Evolutionary conservation across 2,329 filamentous ascomycete genomes (phyloP).

Genomic region (Cadophora luteo-olivacea): DNA sequence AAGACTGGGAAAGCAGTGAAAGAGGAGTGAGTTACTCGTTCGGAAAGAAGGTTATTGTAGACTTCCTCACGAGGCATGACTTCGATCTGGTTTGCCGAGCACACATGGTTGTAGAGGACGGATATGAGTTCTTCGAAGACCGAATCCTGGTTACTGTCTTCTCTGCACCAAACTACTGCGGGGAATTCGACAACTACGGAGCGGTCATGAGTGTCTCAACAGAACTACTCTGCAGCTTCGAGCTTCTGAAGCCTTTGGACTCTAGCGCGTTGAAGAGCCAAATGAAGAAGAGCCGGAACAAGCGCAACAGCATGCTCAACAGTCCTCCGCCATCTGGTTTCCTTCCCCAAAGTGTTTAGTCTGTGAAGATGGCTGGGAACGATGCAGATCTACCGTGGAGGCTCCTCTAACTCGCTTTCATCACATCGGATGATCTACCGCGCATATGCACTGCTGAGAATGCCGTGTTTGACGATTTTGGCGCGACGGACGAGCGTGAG

Average conservation of each 20-base stretch:
- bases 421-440: slow-evolving; percentile 13
- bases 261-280: slow-evolving; percentile 96
- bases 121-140: slow-evolving; percentile 98
- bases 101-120: slow-evolving; percentile 99
- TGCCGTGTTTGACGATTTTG: slow-evolving; percentile 15
- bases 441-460: slow-evolving; percentile 18
- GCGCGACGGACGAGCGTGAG: neutral
- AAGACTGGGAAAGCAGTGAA: slow-evolving; percentile 98
- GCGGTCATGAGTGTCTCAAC: slow-evolving; percentile 97
- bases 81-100: slow-evolving; percentile 97
- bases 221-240: slow-evolving; percentile 95
- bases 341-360: slow-evolving; percentile 41
- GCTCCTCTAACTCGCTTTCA: slow-evolving; percentile 2
- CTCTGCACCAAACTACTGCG: slow-evolving; percentile 98
- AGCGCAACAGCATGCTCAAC: slow-evolving; percentile 93
- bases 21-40: slow-evolving; percentile 98
- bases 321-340: slow-evolving; percentile 70
- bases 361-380: neutral
- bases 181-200: slow-evolving; percentile 99
- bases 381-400: neutral
- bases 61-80: slow-evolving; percentile 92
- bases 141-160: slow-evolving; percentile 95
- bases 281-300: slow-evolving; percentile 97
- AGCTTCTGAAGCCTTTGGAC: slow-evolving; percentile 93
- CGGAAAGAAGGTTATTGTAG: slow-evolving; percentile 96